These are phyloP conservation scores for Multifurca ochricompacta DNA, from an alignment of 768 basidiomycete genomes.

Conservation along the genomic window DNA sequence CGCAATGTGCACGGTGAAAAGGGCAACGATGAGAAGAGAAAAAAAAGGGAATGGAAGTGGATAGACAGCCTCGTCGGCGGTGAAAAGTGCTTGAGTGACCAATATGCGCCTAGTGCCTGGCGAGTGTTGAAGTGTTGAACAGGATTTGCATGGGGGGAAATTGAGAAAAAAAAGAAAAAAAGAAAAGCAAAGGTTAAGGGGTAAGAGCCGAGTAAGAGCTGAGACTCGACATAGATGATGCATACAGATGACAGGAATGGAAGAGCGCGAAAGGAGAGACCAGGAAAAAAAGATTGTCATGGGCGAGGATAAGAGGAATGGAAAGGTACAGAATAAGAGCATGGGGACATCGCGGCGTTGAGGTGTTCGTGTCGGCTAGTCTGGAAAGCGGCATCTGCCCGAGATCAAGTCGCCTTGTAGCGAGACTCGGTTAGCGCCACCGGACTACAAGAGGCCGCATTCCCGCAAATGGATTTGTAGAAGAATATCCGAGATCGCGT, in stretches of 20 bases:
- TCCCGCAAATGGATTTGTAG: slow-evolving; percentile 80
- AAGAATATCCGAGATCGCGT: slow-evolving; percentile 84
- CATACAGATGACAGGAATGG: slow-evolving; percentile 8
- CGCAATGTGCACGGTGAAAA: too few species aligned
- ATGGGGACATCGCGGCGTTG: slow-evolving; percentile 6
- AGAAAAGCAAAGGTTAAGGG: background rate
- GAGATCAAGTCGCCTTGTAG: background rate
- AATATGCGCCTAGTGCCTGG: background rate
- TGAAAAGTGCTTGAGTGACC: background rate
- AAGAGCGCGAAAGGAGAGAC: background rate
- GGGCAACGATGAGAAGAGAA: too few species aligned
- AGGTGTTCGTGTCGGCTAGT: slow-evolving; percentile 9
- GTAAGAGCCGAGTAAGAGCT: background rate
- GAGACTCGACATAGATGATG: slow-evolving; percentile 10
- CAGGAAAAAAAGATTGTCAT: background rate
- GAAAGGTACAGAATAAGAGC: slow-evolving; percentile 1
- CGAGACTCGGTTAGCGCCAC: background rate
- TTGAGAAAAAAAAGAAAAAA: background rate
- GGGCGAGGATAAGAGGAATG: background rate
- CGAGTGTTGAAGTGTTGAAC: too few species aligned
- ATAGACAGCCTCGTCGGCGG: background rate
- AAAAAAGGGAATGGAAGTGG: background rate
- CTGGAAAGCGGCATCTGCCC: background rate
- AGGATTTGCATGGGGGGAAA: background rate
- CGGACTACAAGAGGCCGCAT: slow-evolving; percentile 62